Conservation (phyloP, 2,329 filamentous ascomycete species). For the Xylaria sp. region DNA sequence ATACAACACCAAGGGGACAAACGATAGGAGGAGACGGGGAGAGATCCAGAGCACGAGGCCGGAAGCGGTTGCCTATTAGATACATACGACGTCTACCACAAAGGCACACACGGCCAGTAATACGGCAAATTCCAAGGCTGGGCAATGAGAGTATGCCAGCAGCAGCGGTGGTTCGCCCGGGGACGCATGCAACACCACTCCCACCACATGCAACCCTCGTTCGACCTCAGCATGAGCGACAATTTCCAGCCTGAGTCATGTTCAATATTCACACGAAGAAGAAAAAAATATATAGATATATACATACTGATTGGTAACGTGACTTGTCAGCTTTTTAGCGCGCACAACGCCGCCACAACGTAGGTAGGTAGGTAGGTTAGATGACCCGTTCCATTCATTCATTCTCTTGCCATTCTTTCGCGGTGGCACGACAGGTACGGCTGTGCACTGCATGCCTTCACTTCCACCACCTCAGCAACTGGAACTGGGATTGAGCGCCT, state of each 20-base stretch:
- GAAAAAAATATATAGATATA: background rate
- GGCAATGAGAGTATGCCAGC: constrained; percentile 25
- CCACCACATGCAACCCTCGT: constrained; percentile 37
- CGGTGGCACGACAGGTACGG: constrained; percentile 32
- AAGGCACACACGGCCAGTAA: constrained; percentile 30
- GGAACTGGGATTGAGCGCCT: constrained; percentile 7
- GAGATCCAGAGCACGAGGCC: constrained; percentile 19
- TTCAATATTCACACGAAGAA: background rate
- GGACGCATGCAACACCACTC: constrained; percentile 31
- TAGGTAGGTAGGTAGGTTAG: constrained; percentile 3
- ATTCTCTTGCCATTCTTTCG: constrained; percentile 26
- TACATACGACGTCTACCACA: constrained; percentile 24
- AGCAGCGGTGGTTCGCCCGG: constrained; percentile 25
- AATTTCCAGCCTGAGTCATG: constrained; percentile 26
- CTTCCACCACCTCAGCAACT: constrained; percentile 19
- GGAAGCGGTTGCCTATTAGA: constrained; percentile 30
- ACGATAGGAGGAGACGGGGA: constrained; percentile 16
- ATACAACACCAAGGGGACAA: constrained; percentile 22
- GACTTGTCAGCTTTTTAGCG: constrained; percentile 35
- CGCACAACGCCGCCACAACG: constrained; percentile 25
- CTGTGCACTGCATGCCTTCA: constrained; percentile 22
- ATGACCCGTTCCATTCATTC: constrained; percentile 16
- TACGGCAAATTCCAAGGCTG: constrained; percentile 33
- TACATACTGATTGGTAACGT: constrained; percentile 26
- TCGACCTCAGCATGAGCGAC: constrained; percentile 26